phyloP scores from a whole-genome alignment of 257 asterid genomes.

The Euphrasia confusa region DNA sequence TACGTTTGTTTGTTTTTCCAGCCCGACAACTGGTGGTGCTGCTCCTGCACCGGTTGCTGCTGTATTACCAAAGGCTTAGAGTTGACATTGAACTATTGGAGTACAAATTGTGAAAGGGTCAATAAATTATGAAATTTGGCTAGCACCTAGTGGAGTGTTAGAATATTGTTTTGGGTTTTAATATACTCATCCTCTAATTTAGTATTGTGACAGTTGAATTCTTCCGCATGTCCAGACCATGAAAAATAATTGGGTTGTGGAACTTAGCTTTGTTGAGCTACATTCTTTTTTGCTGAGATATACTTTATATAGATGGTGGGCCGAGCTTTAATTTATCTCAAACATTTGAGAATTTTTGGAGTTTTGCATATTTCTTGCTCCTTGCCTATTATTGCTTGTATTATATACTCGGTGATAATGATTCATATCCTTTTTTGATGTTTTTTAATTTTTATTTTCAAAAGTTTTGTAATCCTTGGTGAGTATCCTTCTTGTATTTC shows the following conservation, averaged over 20 bases:
- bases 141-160: neutral
- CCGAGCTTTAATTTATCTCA: neutral
- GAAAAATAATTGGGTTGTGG: neutral
- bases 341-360: neutral
- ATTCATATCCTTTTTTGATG: neutral
- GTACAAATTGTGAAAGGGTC: neutral
- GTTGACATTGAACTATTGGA: neutral
- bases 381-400: neutral
- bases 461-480: too few relatives aligned
- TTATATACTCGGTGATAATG: neutral
- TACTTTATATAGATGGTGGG: neutral
- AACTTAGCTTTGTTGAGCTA: neutral
- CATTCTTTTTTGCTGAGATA: neutral
- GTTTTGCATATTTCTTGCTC: slow-evolving; percentile 6
- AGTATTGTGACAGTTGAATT: neutral
- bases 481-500: too few relatives aligned
- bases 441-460: neutral
- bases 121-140: slow-evolving; percentile 40
- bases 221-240: neutral
- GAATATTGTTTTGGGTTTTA: neutral
- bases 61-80: slow-evolving; percentile 28
- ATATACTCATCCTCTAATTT: neutral
- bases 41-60: slow-evolving; percentile 33
- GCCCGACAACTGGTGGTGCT: slow-evolving; percentile 85
- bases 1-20: slow-evolving; percentile 19